Conservation (phyloP, 177 flowering plant species). For the Vitis hybrid region DNA sequence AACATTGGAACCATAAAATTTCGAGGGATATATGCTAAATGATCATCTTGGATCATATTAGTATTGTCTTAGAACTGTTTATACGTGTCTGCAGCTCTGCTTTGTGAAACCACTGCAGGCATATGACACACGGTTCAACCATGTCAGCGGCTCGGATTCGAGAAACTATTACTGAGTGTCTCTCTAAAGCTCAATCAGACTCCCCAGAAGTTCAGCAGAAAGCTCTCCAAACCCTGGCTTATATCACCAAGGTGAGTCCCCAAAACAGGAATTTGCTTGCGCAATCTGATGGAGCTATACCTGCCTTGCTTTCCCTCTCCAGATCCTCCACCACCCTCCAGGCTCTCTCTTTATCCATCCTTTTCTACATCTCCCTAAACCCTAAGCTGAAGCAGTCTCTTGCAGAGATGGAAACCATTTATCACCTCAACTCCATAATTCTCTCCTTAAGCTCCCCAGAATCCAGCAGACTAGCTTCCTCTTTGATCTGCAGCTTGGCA, state of each 20-base stretch:
- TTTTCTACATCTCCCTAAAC: constrained; percentile 72
- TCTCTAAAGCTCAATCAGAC: constrained; percentile 37
- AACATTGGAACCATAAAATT: neutral
- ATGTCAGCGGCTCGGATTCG: constrained; percentile 33
- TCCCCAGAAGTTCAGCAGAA: constrained; percentile 36
- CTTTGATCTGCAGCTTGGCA: constrained; percentile 68
- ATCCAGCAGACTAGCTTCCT: constrained; percentile 40
- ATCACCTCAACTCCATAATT: constrained; percentile 49
- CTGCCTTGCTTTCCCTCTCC: constrained; percentile 34
- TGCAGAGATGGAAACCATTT: constrained; percentile 51
- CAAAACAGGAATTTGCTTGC: constrained; percentile 49
- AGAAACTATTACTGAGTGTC: constrained; percentile 31
- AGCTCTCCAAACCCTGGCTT: constrained; percentile 42
- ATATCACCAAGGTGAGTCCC: constrained; percentile 61
- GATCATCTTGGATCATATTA: too few relatives aligned
- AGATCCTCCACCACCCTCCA: constrained; percentile 36
- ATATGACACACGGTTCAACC: neutral
- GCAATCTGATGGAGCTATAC: constrained; percentile 44
- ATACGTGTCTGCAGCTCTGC: neutral
- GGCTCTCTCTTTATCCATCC: constrained; percentile 48
- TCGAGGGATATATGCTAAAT: too few relatives aligned
- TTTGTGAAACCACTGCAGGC: neutral
- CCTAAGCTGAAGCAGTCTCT: constrained; percentile 48
- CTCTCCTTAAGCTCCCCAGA: constrained; percentile 34
- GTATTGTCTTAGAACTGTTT: neutral